Conservation (phyloP, 106 monocot genomes). For the Acanthochlamys bracteata region DNA sequence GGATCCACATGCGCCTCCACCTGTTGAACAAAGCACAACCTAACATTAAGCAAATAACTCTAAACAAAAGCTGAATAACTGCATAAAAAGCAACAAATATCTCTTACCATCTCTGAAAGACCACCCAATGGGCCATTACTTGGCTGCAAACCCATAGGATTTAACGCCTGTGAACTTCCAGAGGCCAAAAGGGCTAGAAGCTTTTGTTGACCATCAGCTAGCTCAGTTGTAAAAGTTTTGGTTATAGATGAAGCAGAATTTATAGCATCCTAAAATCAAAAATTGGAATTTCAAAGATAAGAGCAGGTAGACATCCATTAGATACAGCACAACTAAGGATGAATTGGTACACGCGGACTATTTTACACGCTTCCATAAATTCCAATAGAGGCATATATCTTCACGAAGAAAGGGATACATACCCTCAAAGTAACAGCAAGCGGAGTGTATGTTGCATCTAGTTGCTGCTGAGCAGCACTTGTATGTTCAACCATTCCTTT, state of each 20-base stretch:
- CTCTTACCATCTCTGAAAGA: constrained; percentile 40
- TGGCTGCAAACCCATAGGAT: constrained; percentile 42
- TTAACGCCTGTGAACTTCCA: constrained; percentile 41
- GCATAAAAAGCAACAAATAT: neutral
- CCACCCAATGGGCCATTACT: constrained; percentile 42
- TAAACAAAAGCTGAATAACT: neutral
- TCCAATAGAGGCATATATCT: neutral
- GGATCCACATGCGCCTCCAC: constrained; percentile 71
- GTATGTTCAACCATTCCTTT: constrained; percentile 90
- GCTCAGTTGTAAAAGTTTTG: constrained; percentile 55
- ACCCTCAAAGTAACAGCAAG: constrained; percentile 77
- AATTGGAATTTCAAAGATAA: neutral
- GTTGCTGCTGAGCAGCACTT: constrained; percentile 53
- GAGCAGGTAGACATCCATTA: neutral
- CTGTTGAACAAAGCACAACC: constrained; percentile 18
- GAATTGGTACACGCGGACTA: too few species aligned
- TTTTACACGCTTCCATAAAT: neutral
- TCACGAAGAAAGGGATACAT: constrained; percentile 7
- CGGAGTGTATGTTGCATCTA: constrained; percentile 61
- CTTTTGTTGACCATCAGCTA: constrained; percentile 68
- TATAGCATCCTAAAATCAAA: constrained; percentile 58
- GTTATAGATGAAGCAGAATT: constrained; percentile 70
- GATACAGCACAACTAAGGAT: too few species aligned
- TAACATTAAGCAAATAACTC: neutral
- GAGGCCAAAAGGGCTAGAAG: constrained; percentile 46